A percentile compares a stretch with the other conserved stretches of the same genome.
phyloP scores from a whole-genome alignment of 2,329 filamentous ascomycete species.

The Tolypocladium inflatum region DNA sequence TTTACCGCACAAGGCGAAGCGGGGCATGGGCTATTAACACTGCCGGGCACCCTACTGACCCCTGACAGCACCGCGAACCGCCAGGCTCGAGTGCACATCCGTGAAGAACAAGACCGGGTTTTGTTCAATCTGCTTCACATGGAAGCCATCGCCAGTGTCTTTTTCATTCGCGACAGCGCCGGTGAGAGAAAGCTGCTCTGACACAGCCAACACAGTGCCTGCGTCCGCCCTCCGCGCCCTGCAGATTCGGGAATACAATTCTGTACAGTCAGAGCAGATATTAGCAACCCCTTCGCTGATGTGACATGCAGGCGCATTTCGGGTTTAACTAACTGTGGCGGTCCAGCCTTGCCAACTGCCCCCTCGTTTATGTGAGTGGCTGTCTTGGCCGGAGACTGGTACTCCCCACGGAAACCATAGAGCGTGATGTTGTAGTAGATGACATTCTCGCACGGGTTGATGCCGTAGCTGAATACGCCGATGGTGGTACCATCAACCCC shows the following conservation, averaged over 20 bases:
- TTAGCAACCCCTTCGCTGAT: no score
- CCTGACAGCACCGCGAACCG: constrained; percentile 39
- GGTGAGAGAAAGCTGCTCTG: constrained; percentile 22
- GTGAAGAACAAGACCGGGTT: constrained; percentile 42
- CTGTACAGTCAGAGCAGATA: constrained; percentile 6
- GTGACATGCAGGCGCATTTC: background rate
- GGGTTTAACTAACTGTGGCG: constrained; percentile 28
- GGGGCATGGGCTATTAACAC: background rate
- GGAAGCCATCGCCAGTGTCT: constrained; percentile 33
- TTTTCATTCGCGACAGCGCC: constrained; percentile 13
- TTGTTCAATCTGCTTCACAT: constrained; percentile 38
- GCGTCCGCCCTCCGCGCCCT: constrained; percentile 18
- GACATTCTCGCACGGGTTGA: constrained; percentile 35
- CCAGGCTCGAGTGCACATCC: constrained; percentile 40
- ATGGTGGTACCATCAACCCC: constrained; percentile 33
- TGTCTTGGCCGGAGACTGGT: constrained; percentile 38
- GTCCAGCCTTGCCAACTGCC: constrained; percentile 32
- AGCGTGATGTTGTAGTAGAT: constrained; percentile 43
- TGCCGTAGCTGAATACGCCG: constrained; percentile 42
- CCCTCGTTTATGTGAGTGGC: constrained; percentile 48
- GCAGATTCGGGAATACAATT: constrained; percentile 40
- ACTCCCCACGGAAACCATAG: constrained; percentile 36
- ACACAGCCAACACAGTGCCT: constrained; percentile 32
- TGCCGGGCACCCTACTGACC: constrained; percentile 29
- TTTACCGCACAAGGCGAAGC: background rate